Conservation (phyloP, 1,284 basidiomycete genomes). For the Cutaneotrichosporon arboriforme region DNA sequence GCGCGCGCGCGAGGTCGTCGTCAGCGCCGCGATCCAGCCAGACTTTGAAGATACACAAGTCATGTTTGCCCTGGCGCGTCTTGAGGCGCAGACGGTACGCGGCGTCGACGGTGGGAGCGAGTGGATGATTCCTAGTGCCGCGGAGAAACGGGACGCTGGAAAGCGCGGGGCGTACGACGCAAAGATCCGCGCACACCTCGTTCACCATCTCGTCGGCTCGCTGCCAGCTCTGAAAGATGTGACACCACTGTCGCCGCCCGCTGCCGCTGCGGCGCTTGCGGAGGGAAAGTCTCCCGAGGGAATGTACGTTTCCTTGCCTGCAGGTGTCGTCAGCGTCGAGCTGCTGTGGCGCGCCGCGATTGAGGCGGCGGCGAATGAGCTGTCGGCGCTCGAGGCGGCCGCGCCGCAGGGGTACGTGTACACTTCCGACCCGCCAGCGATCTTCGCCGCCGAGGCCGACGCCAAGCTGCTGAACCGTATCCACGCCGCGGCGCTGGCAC, state of each 20-base stretch:
- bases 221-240: neutral
- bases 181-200: slow-evolving; percentile 1
- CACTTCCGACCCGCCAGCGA: slow-evolving; percentile 28
- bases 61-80: slow-evolving; percentile 12
- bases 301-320: neutral
- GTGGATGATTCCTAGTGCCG: neutral
- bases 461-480: slow-evolving; percentile 20
- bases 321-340: slow-evolving; percentile 20
- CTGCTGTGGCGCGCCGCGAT: slow-evolving; percentile 14
- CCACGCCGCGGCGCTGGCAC: neutral
- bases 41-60: slow-evolving; percentile 28
- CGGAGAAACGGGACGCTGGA: neutral
- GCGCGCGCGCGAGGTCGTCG: slow-evolving; percentile 14
- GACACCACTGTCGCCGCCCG: neutral
- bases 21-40: slow-evolving; percentile 23
- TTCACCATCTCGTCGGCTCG: slow-evolving; percentile 3
- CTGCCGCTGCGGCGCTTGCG: neutral
- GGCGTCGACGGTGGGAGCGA: neutral
- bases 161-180: slow-evolving; percentile 1
- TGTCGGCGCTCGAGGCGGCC: slow-evolving; percentile 23
- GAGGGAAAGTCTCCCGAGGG: neutral
- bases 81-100: neutral
- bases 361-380: slow-evolving; percentile 23
- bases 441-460: slow-evolving; percentile 23
- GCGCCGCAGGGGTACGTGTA: slow-evolving; percentile 25